These are phyloP conservation scores for Rutstroemia sp. DNA, from an alignment of 2,329 filamentous ascomycete species.

Conservation along the genomic window DNA sequence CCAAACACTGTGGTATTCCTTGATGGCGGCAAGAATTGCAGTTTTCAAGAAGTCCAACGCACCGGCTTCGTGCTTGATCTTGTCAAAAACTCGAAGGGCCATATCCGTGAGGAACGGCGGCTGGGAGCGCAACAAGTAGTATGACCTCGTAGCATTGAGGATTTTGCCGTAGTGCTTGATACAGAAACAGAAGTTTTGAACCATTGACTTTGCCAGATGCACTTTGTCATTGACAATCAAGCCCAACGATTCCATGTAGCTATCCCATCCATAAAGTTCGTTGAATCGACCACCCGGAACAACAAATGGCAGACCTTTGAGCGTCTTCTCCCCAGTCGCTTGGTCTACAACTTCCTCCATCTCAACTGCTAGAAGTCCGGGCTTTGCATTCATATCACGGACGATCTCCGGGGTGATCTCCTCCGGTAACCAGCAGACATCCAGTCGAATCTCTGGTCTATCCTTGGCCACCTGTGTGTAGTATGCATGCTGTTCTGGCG, in stretches of 20 bases:
- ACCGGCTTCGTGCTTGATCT: constrained; percentile 64
- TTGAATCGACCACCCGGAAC: constrained; percentile 97
- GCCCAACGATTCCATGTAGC: constrained; percentile 94
- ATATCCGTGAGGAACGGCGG: constrained; percentile 97
- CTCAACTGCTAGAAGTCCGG: constrained; percentile 80
- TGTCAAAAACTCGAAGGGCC: constrained; percentile 87
- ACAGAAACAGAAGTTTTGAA: constrained; percentile 94
- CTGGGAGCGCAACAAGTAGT: constrained; percentile 91
- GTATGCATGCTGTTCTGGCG: constrained; percentile 83
- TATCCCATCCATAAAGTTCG: constrained; percentile 97
- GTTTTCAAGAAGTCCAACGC: constrained; percentile 73
- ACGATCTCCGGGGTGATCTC: constrained; percentile 76
- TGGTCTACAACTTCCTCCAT: constrained; percentile 71
- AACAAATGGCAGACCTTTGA: constrained; percentile 85
- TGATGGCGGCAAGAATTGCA: constrained; percentile 85
- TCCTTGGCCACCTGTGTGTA: constrained; percentile 74
- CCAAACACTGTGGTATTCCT: constrained; percentile 44
- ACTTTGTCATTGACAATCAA: constrained; percentile 78
- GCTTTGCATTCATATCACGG: constrained; percentile 75
- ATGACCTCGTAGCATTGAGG: constrained; percentile 90
- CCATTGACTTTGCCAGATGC: constrained; percentile 88
- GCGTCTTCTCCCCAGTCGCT: constrained; percentile 58
- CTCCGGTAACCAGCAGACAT: constrained; percentile 73
- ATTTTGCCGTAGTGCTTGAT: constrained; percentile 99
- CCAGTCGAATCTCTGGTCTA: constrained; percentile 75